Evolutionary conservation across 352 stramenopile species (phyloP).

Genomic region (Saprolegnia parasitica): DNA sequence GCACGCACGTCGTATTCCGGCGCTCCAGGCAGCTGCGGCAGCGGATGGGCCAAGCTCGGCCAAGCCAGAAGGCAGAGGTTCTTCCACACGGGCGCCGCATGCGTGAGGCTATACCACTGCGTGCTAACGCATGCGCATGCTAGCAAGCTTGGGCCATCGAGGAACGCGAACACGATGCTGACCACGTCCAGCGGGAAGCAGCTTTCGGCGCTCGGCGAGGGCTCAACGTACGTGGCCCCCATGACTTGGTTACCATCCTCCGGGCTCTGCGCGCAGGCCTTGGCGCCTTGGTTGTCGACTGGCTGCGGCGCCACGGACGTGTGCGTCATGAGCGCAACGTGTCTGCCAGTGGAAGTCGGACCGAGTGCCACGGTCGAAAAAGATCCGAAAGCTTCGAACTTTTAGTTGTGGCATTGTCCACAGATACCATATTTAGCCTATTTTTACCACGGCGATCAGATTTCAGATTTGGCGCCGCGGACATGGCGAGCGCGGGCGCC

Average conservation of each 20-base stretch:
- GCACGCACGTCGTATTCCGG: conserved; percentile 69
- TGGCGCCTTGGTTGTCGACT: no score
- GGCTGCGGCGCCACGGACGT: no score
- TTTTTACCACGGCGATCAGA: no score
- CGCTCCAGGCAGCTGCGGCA: conserved; percentile 64
- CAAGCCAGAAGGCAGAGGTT: conserved; percentile 55
- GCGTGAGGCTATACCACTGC: conserved; percentile 35
- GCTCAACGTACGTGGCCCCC: background rate
- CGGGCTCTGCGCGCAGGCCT: no score
- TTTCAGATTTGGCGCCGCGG: no score
- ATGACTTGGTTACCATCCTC: no score
- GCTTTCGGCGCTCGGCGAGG: background rate
- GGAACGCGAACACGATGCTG: conserved; percentile 2
- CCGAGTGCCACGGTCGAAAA: no score
- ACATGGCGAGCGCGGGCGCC: background rate
- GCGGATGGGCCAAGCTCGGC: conserved; percentile 50
- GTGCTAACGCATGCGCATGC: conserved; percentile 5
- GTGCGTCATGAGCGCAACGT: no score
- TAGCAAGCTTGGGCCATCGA: conserved; percentile 13
- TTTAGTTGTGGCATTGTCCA: no score
- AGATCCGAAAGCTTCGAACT: no score
- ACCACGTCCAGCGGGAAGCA: conserved; percentile 14
- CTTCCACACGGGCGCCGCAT: conserved; percentile 60
- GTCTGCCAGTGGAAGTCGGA: no score
- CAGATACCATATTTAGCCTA: no score